Evolutionary conservation across 1,284 basidiomycete genomes (phyloP), one percentile per base, ranked within the genome.

Genomic region (Ustilago crameri): DNA sequence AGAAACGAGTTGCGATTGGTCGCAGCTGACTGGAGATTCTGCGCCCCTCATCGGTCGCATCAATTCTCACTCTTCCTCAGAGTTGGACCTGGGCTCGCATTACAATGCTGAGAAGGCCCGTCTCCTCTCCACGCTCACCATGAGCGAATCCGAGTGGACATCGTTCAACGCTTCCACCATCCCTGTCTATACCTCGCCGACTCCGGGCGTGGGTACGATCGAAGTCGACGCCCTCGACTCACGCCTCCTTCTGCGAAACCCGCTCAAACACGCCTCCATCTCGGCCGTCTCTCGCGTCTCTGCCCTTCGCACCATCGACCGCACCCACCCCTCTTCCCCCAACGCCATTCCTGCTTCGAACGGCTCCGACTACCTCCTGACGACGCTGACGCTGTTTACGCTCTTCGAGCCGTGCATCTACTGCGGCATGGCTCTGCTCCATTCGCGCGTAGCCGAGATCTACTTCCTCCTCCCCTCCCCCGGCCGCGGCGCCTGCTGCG

Each of bases 381-480:
- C 74, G 24, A 55, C 60, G 1, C 66, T 82, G 1, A 52, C 69
- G 3, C 62, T 83, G 3, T 83, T 82, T 40, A 64, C 72, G 0
- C 77, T 81, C 23, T 78, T 80, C 59, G 81, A 83, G 55, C 81
- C 81, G 9, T 83, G 81, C 56, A 57, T 77, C 3, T 79, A 76
- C 50, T 83, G 81, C 68, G 64, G 62, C 23, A 83, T 83, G 81
- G 77, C 80, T 0, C 71, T 83, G 2, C 54, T 83, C 17, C 81
- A 83, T 46, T 79, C 76, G 2, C 69, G 81, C 3, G 81, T 83
- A 0, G 40, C 52, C 22, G 56, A 69, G 9, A 60, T 83, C 1
- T 79, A 55, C 57, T 82, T 82, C 42, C 58, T 83, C 18, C 60
- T 67, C 17, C 74, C 78, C 7, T 57, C 69, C 0, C 77, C 80